Evolutionary conservation across 2,329 filamentous ascomycete species (phyloP).

Genomic region (Cryphonectria radicalis): DNA sequence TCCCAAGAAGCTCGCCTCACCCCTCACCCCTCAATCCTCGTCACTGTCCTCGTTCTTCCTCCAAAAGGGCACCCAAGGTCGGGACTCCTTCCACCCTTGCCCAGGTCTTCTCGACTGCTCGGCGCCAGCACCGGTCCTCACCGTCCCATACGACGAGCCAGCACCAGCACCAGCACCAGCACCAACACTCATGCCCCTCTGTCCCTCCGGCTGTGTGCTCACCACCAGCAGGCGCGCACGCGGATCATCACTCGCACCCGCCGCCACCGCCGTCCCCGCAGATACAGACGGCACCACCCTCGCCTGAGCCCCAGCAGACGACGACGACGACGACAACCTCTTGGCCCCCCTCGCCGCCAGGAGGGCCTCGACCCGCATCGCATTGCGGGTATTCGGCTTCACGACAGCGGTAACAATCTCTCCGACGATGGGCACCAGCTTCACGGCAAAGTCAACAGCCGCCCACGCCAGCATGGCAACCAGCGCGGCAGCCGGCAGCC

Average conservation of each 20-base stretch:
- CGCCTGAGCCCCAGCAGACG: neutral
- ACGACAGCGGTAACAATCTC: conserved; percentile 25
- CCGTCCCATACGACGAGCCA: conserved; percentile 22
- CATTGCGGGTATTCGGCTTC: conserved; percentile 29
- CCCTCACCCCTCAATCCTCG: neutral
- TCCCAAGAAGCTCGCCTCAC: neutral
- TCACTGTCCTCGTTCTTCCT: conserved; percentile 26
- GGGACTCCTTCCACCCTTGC: neutral
- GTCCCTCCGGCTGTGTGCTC: conserved; percentile 16
- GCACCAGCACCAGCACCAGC: neutral
- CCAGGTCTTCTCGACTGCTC: neutral
- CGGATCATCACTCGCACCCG: neutral
- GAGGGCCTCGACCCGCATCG: conserved; percentile 21
- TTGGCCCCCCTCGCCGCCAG: conserved; percentile 17
- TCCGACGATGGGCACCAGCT: conserved; percentile 25
- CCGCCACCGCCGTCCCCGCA: conserved; percentile 1
- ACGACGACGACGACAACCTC: neutral
- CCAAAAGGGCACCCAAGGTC: conserved; percentile 25
- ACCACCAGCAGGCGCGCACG: conserved; percentile 25
- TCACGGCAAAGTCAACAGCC: conserved; percentile 26
- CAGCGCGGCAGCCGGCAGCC: conserved; percentile 19
- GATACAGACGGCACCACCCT: neutral
- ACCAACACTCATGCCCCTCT: conserved; percentile 20
- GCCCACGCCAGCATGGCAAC: conserved; percentile 24
- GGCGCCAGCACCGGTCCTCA: neutral